Conservation (phyloP, 2,329 filamentous ascomycete species). For the Colletotrichum cuscutae region DNA sequence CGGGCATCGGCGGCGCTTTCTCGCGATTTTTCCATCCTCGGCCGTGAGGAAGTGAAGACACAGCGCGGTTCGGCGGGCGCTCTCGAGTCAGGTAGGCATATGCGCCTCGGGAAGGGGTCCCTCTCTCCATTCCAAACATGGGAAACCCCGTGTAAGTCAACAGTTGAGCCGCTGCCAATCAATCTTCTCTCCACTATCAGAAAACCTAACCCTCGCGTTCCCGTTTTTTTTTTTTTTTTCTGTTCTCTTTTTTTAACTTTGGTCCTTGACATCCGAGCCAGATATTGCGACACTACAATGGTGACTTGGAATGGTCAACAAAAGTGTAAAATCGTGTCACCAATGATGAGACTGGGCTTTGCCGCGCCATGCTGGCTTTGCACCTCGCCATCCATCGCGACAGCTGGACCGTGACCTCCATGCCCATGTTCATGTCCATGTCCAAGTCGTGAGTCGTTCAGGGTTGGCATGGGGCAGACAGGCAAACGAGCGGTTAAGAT, state of each 20-base stretch:
- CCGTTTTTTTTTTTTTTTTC: background rate
- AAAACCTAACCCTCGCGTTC: background rate
- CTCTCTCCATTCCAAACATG: background rate
- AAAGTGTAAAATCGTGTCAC: background rate
- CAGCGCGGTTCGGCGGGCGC: conserved; percentile 1
- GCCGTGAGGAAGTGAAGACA: conserved; percentile 12
- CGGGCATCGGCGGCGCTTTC: background rate
- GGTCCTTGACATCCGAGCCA: background rate
- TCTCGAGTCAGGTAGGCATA: conserved; percentile 28
- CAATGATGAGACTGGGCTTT: conserved; percentile 8
- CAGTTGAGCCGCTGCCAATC: conserved; percentile 26
- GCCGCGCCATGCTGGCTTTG: conserved; percentile 12
- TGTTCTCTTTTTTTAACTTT: background rate
- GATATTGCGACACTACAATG: background rate
- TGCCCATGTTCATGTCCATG: background rate
- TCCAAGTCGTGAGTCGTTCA: background rate
- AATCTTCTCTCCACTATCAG: conserved; percentile 3
- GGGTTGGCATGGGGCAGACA: conserved; percentile 10
- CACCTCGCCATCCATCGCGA: conserved; percentile 23
- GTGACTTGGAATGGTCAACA: background rate
- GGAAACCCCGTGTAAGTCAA: conserved; percentile 17
- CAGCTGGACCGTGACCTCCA: conserved; percentile 19
- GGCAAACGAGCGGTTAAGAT: background rate
- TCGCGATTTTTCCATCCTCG: background rate
- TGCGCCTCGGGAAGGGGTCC: no score